phyloP scores from a whole-genome alignment of 1,284 basidiomycete genomes.

The Sutorius eximius region DNA sequence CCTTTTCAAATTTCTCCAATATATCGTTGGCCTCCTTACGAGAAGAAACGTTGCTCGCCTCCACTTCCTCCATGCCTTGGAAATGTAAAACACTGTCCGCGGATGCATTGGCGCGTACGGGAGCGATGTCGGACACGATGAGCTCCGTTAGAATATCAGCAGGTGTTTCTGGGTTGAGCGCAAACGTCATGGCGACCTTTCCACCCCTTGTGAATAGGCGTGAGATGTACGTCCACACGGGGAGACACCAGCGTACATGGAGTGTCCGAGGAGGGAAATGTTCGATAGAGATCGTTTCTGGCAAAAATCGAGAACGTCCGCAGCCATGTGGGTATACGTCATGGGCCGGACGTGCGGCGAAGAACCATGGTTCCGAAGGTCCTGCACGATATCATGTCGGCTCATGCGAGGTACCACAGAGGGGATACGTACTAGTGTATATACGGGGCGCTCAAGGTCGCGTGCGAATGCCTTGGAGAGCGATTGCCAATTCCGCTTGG shows the following conservation, averaged over 20 bases:
- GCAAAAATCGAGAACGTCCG: conserved; percentile 67
- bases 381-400: conserved; percentile 43
- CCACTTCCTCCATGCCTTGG: conserved; percentile 69
- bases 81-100: conserved; percentile 68
- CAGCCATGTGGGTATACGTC: conserved; percentile 72
- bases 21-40: conserved; percentile 68
- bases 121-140: conserved; percentile 83
- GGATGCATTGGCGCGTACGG: conserved; percentile 61
- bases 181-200: conserved; percentile 81
- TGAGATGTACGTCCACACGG: conserved; percentile 3
- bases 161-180: conserved; percentile 56
- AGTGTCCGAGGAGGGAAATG: conserved; percentile 80
- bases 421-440: conserved; percentile 57
- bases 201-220: conserved; percentile 63
- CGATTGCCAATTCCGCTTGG: conserved; percentile 79
- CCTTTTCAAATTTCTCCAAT: conserved; percentile 62
- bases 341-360: conserved; percentile 73
- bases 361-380: conserved; percentile 81
- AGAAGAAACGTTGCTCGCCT: conserved; percentile 51
- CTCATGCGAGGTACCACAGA: background rate
- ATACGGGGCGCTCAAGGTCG: conserved; percentile 62
- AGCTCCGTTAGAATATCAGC: conserved; percentile 55
- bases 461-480: conserved; percentile 64
- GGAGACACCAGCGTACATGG: conserved; percentile 57
- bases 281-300: conserved; percentile 50